A percentile compares a stretch with the other conserved stretches of the same genome.
Evolutionary conservation across 768 basidiomycete genomes (phyloP).

Genomic region (Tylopilus vinaceipallidus): DNA sequence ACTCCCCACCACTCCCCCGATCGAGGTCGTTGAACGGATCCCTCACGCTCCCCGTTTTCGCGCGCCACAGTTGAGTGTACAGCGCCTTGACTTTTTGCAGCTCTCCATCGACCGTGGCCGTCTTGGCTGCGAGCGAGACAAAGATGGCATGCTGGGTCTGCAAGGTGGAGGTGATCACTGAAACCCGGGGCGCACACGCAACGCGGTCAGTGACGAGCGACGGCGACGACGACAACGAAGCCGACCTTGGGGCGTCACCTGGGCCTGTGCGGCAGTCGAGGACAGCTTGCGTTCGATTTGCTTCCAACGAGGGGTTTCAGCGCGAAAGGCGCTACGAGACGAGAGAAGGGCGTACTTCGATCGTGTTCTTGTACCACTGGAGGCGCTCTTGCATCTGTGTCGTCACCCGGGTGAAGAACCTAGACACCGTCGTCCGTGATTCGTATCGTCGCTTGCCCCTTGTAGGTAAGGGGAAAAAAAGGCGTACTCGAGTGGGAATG

Average conservation of each 20-base stretch:
- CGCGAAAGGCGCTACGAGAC: no score
- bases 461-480: background rate
- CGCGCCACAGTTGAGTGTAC: constrained; percentile 77
- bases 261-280: constrained; percentile 59
- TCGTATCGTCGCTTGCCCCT: background rate
- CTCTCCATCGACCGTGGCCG: constrained; percentile 70
- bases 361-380: constrained; percentile 76
- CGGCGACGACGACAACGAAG: background rate
- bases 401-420: constrained; percentile 72
- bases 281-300: constrained; percentile 79
- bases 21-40: constrained; percentile 70
- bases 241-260: constrained; percentile 68
- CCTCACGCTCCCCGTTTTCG: constrained; percentile 76
- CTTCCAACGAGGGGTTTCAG: constrained; percentile 10
- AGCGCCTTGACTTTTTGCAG: constrained; percentile 72
- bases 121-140: constrained; percentile 72
- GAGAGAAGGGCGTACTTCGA: constrained; percentile 52
- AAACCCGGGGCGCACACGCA: no score
- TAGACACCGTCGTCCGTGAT: constrained; percentile 24
- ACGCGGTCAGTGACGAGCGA: no score
- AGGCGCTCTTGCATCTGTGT: constrained; percentile 70
- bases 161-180: constrained; percentile 72
- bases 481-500: constrained; percentile 79
- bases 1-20: constrained; percentile 40
- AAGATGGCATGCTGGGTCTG: constrained; percentile 80